Evolutionary conservation across 1,284 basidiomycete species (phyloP).

Genomic region (Trichosporon faecale): DNA sequence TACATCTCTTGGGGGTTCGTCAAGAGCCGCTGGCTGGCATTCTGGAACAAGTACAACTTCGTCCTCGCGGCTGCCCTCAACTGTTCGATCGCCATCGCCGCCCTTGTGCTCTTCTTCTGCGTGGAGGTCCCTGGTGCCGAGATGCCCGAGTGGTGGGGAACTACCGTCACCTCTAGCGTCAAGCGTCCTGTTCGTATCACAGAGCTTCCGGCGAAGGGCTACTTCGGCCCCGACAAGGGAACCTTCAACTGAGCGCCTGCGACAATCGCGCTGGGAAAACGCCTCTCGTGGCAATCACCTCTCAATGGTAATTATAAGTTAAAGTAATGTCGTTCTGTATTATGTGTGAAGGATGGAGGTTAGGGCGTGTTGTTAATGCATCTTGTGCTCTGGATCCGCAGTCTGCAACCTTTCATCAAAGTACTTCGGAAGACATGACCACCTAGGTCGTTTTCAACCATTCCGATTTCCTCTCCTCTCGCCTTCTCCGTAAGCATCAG

Average conservation of each 20-base stretch:
- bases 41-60: constrained; percentile 66
- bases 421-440: too few relatives aligned
- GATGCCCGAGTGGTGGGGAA: constrained; percentile 63
- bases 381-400: background rate
- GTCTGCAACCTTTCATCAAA: too few relatives aligned
- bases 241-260: constrained; percentile 7
- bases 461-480: too few relatives aligned
- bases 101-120: constrained; percentile 65
- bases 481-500: too few relatives aligned
- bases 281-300: background rate
- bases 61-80: constrained; percentile 69
- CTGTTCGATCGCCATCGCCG: constrained; percentile 61
- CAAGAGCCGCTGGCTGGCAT: constrained; percentile 34
- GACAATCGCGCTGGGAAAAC: background rate
- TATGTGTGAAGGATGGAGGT: background rate
- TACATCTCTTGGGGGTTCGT: constrained; percentile 37
- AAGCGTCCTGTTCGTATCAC: constrained; percentile 31
- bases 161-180: constrained; percentile 50
- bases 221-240: constrained; percentile 14
- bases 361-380: background rate
- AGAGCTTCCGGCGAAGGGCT: constrained; percentile 13
- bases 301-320: background rate
- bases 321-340: background rate
- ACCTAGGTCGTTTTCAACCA: too few relatives aligned
- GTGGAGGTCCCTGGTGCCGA: constrained; percentile 34